Percentiles rank a stretch among this genome's conserved stretches.
phyloP scores from a whole-genome alignment of 2,329 filamentous ascomycete species.

The Albophoma yamanashiensis region DNA sequence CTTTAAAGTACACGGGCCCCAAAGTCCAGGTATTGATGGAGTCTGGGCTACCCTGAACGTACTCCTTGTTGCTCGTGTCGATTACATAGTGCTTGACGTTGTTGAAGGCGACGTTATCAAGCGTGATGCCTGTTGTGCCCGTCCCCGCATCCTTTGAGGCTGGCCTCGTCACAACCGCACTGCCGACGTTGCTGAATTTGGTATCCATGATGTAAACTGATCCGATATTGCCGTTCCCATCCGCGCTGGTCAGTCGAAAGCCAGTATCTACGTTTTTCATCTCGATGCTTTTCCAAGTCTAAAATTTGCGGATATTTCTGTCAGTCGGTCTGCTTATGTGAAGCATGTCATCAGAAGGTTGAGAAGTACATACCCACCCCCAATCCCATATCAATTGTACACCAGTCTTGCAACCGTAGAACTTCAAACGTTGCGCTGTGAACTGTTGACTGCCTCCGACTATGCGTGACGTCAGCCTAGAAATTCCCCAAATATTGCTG shows the following conservation, averaged over 20 bases:
- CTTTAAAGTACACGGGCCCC: too few relatives aligned
- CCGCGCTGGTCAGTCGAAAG: neutral
- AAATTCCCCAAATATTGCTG: neutral
- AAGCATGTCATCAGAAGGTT: neutral
- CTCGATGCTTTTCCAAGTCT: neutral
- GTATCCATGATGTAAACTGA: neutral
- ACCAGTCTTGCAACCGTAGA: neutral
- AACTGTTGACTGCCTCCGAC: neutral
- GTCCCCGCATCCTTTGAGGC: neutral
- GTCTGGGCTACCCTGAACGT: too few relatives aligned
- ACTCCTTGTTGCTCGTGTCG: too few relatives aligned
- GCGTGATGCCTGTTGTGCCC: neutral
- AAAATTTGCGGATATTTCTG: neutral
- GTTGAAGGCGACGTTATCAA: neutral
- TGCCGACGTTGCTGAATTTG: neutral
- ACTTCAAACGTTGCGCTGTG: neutral
- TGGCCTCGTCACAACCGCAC: neutral
- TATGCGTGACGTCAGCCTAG: neutral
- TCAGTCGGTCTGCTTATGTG: neutral
- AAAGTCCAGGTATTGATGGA: too few relatives aligned
- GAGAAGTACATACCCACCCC: neutral
- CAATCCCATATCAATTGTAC: neutral
- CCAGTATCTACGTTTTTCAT: neutral
- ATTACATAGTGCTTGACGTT: neutral
- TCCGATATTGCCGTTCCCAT: neutral